Evolutionary conservation across 305 asterid genomes (phyloP), one percentile per base, ranked within the genome.

Genomic region (Solanum hybrid): DNA sequence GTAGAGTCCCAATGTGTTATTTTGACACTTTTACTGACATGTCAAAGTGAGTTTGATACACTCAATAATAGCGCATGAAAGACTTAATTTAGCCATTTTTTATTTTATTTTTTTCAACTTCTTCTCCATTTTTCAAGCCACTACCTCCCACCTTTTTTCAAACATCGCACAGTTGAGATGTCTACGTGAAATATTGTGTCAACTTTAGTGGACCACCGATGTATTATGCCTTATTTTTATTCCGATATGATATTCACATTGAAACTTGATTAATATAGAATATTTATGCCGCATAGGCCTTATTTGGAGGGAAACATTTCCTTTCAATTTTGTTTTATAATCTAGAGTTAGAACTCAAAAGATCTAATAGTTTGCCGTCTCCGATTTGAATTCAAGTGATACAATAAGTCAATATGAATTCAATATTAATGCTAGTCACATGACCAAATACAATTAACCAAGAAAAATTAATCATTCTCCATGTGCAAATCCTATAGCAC

Each of bases 401-500:
- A 27, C 37, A 42, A 40, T 26, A 80, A n/a, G 86, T 64, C 26
- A 19, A 64, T 60, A 60, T 64, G 29, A 36, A 37, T 79, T 42
- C 26, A 42, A 42, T 45, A 45, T 22, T 78, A 35, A 84, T 84
- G 73, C 17, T 29, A 42, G 37, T 42, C 36, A 81, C 86, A 81
- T 81, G 71, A 81, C 86, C 86, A 81, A 42, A 81, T 81, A 19
- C 86, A 42, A 15, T 81, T 81, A 81, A 81, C 86, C 86, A 81
- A 15, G 71, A 42, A 40, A 81, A 8, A 64, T 76, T 32, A 31
- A 32, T 40, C 86, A 81, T 9, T 45, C 31, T 27, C 12, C 71
- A 40, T 42, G 36, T 78, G 37, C 71, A 81, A 81, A 81, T 81
- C 86, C 71, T 42, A 80, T 26, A 26, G 27, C 51, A 26, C 77